Evolutionary conservation across 2,329 filamentous ascomycete genomes (phyloP), one percentile per base, ranked within the genome.

Genomic region (Venturia oleaginea): DNA sequence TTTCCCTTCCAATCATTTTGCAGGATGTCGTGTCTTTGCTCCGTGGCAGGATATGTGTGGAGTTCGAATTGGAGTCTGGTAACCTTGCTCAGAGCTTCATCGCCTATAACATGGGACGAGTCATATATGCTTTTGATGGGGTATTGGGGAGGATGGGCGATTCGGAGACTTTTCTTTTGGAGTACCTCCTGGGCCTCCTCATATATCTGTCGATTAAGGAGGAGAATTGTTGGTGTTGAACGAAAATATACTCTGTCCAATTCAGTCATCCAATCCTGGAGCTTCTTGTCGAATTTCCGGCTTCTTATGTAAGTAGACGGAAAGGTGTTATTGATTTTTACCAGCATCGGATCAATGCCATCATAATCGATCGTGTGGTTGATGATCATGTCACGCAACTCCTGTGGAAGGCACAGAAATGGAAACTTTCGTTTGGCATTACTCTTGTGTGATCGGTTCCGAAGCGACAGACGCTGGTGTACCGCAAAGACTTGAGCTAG

Each of bases 91-190:
- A 57, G 17, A 34, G 51, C 51, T 17, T 34, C 51, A 11, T 37
- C 51, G 30, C 51, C n/a, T 4, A 57, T 57, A 17, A 57, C 51
- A 8, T 34, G 51, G 19, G 51, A 57, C 4, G 24, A 22, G 30
- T 57, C 51, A 22, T 32, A 57, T 57, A 32, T 32, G 8, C 51
- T 22, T 19, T 32, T 32, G 30, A 57, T 57, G 4, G 51, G 30
- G 24, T 57, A 57, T 57, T 57, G 51, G n/a, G 59, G 59, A 40
- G 59, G 59, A 17, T 43, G 30, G 6, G 59, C 22, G 59, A 60
- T 40, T 27, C 24, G n/a, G 2, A 60, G 32, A 3, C n/a, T 13
- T 22, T 60, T 43, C 37, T 60, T 60, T 22, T 11, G 37, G n/a
- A 60, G 40, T 17, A 60, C 42, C 27, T 60, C 37, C 27, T 60